These are phyloP conservation scores for Pyrenochaeta sp. DNA, from an alignment of 2,329 filamentous ascomycete species.

Conservation along the genomic window DNA sequence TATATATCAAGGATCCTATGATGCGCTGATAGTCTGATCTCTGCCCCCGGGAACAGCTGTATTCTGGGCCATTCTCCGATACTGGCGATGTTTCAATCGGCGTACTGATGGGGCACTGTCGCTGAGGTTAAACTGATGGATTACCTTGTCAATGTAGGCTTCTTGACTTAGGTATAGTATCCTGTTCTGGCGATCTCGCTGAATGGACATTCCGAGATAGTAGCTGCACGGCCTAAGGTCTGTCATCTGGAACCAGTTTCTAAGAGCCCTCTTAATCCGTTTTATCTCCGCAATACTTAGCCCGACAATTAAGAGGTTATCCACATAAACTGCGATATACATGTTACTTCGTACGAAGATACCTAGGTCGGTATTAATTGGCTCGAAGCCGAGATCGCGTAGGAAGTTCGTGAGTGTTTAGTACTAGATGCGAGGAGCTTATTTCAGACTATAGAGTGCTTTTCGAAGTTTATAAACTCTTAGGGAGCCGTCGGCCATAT, in stretches of 20 bases:
- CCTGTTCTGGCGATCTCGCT: slow-evolving; percentile 11
- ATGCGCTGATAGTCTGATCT: too few relatives aligned
- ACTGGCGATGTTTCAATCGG: too few relatives aligned
- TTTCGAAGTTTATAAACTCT: slow-evolving; percentile 27
- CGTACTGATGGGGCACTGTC: too few relatives aligned
- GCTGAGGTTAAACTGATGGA: slow-evolving; percentile 1
- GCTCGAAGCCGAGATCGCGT: slow-evolving; percentile 16
- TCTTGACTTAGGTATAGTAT: too few relatives aligned
- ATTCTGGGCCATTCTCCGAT: too few relatives aligned
- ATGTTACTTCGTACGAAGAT: slow-evolving; percentile 23
- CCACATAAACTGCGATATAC: slow-evolving; percentile 34
- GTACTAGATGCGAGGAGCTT: slow-evolving; percentile 37
- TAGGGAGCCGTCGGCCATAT: slow-evolving; percentile 2
- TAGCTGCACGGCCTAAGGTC: slow-evolving; percentile 26
- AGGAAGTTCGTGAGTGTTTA: slow-evolving; percentile 25
- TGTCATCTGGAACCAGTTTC: slow-evolving; percentile 29
- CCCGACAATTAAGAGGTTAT: slow-evolving; percentile 36
- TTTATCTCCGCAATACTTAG: slow-evolving; percentile 11
- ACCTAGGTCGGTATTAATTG: slow-evolving; percentile 6
- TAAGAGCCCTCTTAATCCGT: slow-evolving; percentile 23
- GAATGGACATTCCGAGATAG: slow-evolving; percentile 37
- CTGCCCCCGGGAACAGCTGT: too few relatives aligned
- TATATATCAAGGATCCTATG: too few relatives aligned
- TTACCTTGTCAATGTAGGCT: too few relatives aligned
- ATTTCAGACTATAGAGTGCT: slow-evolving; percentile 43